phyloP scores from a whole-genome alignment of 164 flowering plant genomes.

The Magnolia sinica region DNA sequence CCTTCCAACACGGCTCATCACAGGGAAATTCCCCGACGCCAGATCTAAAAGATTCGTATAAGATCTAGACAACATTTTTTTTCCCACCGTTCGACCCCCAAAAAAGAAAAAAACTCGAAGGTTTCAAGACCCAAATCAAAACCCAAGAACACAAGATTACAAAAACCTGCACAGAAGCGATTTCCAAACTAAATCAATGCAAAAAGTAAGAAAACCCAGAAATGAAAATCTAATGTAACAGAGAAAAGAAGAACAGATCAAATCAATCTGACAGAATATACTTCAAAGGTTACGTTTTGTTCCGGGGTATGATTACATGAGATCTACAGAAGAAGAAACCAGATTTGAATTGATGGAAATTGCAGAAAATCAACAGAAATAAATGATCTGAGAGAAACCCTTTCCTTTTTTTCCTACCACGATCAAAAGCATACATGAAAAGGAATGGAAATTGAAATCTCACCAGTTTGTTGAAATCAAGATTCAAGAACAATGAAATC shows the following conservation, averaged over 20 bases:
- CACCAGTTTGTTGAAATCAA: neutral
- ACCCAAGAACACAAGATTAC: neutral
- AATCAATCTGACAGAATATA: no score
- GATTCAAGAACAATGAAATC: neutral
- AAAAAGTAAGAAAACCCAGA: no score
- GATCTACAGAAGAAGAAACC: no score
- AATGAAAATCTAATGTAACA: no score
- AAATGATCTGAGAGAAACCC: neutral
- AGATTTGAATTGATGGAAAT: no score
- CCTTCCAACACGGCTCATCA: constrained; percentile 36
- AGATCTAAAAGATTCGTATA: constrained; percentile 75
- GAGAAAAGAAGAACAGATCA: no score
- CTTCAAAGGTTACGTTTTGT: no score
- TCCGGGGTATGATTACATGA: no score
- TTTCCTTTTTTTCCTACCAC: neutral
- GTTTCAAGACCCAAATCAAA: neutral
- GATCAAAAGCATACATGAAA: no score
- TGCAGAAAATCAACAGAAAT: no score
- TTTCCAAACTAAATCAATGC: neutral
- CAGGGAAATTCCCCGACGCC: constrained; percentile 65
- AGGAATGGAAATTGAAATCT: neutral
- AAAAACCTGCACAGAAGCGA: neutral
- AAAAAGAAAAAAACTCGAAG: neutral
- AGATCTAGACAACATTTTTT: constrained; percentile 61
- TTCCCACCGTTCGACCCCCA: neutral